phyloP scores from a whole-genome alignment of 2,329 filamentous ascomycete species.

The Stachybotrys chartarum region DNA sequence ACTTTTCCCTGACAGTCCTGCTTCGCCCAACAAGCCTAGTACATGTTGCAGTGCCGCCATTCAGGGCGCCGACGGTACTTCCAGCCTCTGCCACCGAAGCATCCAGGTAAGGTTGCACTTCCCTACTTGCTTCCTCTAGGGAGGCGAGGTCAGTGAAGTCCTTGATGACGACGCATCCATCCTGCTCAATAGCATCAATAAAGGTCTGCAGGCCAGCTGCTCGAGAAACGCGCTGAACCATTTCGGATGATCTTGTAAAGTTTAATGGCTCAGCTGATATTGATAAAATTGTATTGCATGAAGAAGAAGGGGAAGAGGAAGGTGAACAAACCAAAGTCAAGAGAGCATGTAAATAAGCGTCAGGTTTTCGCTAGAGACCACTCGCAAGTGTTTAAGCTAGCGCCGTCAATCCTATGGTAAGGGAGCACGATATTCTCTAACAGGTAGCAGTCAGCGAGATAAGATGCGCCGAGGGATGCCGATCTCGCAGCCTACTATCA shows the following conservation, averaged over 20 bases:
- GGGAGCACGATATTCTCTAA: no score
- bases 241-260: background rate
- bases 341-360: no score
- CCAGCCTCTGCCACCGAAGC: constrained; percentile 4
- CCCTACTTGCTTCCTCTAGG: constrained; percentile 3
- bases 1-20: constrained; percentile 25
- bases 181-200: constrained; percentile 6
- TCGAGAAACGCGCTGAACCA: constrained; percentile 8
- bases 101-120: constrained; percentile 10
- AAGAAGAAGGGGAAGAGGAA: no score
- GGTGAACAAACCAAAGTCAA: no score
- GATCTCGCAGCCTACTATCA: no score
- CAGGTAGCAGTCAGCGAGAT: no score
- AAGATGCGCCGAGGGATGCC: no score
- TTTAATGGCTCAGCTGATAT: no score
- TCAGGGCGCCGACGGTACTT: constrained; percentile 15
- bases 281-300: no score
- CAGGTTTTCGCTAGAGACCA: no score
- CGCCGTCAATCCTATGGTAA: no score
- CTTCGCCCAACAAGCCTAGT: constrained; percentile 25
- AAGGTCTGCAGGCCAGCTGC: constrained; percentile 6
- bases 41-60: constrained; percentile 26
- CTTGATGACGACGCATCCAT: constrained; percentile 8
- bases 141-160: constrained; percentile 7
- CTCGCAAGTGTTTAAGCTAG: no score